Evolutionary conservation across 345 rosid genomes (phyloP), one percentile per base, ranked within the genome.

Genomic region (Fremontodendron californicum): DNA sequence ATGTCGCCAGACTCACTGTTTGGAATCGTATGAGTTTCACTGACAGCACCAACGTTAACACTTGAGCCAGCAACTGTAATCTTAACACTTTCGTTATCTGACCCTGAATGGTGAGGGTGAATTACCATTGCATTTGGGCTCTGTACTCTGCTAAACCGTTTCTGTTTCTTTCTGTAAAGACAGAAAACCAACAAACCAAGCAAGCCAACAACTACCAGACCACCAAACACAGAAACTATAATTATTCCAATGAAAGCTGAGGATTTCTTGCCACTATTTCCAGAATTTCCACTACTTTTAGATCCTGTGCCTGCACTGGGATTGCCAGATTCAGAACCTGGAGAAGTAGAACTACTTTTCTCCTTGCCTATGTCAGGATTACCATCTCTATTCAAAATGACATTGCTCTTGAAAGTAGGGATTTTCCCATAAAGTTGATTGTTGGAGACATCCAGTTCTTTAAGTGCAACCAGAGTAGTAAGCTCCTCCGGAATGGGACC

Each of bases 101-200:
- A 61, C 13, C 65, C 65, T 1, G 65, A 61, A 61, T 61, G 65
- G 40, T 10, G 39, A 29, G 65, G 65, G 65, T 61, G 65, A 29
- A 61, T 61, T 33, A 61, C 65, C 65, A 61, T 61, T 29, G 65
- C 65, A 31, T 61, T 61, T 15, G 65, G 65, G 39, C 65, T 61
- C 65, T 61, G 65, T 4, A 61, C 65, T 61, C 65, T 29, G 65
- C 65, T 61, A 29, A 61, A 61, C 65, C 65, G 65, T 29, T 61
- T 61, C 65, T 61, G 65, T 61, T 61, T 61, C 65, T 29, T 61
- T 31, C 29, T 29, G 35, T 61, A 61, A 61, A 61, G 39, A 61
- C 40, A 93, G 87, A 90, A 87, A 29, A 76, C 84, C 79, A 86
- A 79, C 65, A 86, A 77, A 51, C 90, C 87, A 29, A 90, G 81